These are phyloP conservation scores for Candida manassasensis DNA, from an alignment of 805 yeast genomes.

Conservation along the genomic window DNA sequence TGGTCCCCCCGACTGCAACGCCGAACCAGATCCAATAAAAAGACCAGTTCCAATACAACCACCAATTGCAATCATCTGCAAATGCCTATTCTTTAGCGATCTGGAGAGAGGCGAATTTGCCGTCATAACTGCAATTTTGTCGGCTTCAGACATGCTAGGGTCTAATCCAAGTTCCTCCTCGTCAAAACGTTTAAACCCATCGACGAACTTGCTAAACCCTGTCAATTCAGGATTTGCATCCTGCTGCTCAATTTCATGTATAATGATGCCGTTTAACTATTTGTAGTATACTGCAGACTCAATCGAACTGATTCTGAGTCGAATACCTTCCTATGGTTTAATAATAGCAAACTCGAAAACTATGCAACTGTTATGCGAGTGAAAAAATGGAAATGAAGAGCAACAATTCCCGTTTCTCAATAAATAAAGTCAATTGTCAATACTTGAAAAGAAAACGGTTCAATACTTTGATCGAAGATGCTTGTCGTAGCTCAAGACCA, in stretches of 20 bases:
- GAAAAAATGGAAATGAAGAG: too few relatives aligned
- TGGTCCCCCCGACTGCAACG: conserved; percentile 64
- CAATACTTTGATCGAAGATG: too few relatives aligned
- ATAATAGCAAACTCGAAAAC: too few relatives aligned
- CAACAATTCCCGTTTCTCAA: too few relatives aligned
- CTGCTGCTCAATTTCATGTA: conserved; percentile 11
- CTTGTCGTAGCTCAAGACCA: too few relatives aligned
- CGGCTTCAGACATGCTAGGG: conserved; percentile 16
- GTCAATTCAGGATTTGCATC: conserved; percentile 15
- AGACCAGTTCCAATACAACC: conserved; percentile 83
- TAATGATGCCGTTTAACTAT: conserved; percentile 9
- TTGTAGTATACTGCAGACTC: too few relatives aligned
- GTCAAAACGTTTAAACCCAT: conserved; percentile 28
- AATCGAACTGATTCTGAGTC: too few relatives aligned
- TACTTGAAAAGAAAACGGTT: too few relatives aligned
- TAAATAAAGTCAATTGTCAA: too few relatives aligned
- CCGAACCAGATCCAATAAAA: conserved; percentile 68
- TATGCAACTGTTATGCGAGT: too few relatives aligned
- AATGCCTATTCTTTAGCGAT: conserved; percentile 56
- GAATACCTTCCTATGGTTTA: too few relatives aligned
- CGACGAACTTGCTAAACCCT: conserved; percentile 20
- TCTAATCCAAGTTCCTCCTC: conserved; percentile 37
- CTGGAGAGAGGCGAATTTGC: conserved; percentile 47
- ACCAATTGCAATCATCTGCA: conserved; percentile 80
- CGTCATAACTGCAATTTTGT: conserved; percentile 33